Conservation (phyloP, 257 asterid species). For the Verbascum thapsus region DNA sequence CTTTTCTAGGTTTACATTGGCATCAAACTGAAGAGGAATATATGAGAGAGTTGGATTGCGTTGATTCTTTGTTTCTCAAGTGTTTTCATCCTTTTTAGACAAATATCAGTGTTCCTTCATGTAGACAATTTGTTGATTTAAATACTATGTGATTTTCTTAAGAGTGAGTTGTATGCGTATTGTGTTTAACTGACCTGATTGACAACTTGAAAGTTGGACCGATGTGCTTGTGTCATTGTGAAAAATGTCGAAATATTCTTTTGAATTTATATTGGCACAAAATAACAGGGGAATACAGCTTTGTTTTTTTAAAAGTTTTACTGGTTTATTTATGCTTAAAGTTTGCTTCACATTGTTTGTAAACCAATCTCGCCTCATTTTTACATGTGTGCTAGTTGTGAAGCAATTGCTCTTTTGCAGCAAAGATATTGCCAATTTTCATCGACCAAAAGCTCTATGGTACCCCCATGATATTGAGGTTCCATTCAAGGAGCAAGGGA, state of each 20-base stretch:
- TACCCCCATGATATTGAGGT: slow-evolving; percentile 99
- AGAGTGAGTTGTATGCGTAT: slow-evolving; percentile 8
- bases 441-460: slow-evolving; percentile 96
- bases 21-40: no score
- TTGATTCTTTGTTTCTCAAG: not conserved
- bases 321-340: slow-evolving; percentile 29
- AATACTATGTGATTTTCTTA: not conserved
- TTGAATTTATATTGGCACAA: not conserved
- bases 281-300: not conserved
- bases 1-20: no score
- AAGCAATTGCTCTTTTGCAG: slow-evolving; percentile 55
- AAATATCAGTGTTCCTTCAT: not conserved
- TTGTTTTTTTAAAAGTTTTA: slow-evolving; percentile 10
- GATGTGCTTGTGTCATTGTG: slow-evolving; percentile 1
- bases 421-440: slow-evolving; percentile 95
- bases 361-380: slow-evolving; percentile 17
- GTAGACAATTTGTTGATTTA: not conserved
- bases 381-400: slow-evolving; percentile 33
- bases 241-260: not conserved
- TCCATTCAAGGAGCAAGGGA: slow-evolving; percentile 72
- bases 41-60: no score
- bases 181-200: slow-evolving; percentile 15
- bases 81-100: not conserved
- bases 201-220: slow-evolving; percentile 1
- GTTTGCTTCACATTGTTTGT: slow-evolving; percentile 22